A percentile compares a stretch with the other conserved stretches of the same genome.
phyloP scores from a whole-genome alignment of 2,329 filamentous ascomycete species.

The Thelonectria discophora region DNA sequence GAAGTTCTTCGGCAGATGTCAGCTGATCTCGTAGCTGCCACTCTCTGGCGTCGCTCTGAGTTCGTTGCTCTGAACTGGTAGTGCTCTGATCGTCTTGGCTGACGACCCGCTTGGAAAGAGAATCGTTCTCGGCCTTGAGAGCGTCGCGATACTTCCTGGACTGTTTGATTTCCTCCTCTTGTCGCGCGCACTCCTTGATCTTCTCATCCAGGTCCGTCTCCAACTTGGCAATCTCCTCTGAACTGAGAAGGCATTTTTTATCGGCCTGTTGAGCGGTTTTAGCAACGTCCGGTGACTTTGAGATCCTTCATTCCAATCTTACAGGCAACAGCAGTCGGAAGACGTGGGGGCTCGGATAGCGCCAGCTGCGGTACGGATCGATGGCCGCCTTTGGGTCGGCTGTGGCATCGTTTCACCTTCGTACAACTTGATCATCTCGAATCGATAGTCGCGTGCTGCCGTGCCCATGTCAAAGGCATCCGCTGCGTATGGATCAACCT shows the following conservation, averaged over 20 bases:
- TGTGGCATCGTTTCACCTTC: conserved; percentile 7
- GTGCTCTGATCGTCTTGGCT: not conserved
- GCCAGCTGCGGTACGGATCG: conserved; percentile 8
- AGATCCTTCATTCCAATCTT: not conserved
- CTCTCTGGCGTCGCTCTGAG: too few relatives aligned
- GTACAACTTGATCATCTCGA: conserved; percentile 28
- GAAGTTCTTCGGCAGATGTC: not conserved
- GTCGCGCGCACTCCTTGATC: not conserved
- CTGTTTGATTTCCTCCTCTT: conserved; percentile 2
- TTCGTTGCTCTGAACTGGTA: not conserved
- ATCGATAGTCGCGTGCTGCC: conserved; percentile 18
- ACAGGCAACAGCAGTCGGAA: conserved; percentile 5
- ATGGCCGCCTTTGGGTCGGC: conserved; percentile 6
- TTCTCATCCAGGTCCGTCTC: not conserved
- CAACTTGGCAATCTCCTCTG: conserved; percentile 9
- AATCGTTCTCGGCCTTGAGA: not conserved
- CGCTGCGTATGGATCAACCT: not conserved
- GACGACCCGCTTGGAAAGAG: not conserved
- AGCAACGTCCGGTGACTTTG: not conserved
- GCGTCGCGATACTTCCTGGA: too few relatives aligned
- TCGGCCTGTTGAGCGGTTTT: not conserved
- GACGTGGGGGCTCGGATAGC: conserved; percentile 6
- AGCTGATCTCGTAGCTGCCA: too few relatives aligned
- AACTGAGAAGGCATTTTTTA: not conserved
- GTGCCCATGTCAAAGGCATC: conserved; percentile 11